These are phyloP conservation scores for Termitomyces sp. DNA, from an alignment of 768 basidiomycete species.

Conservation along the genomic window DNA sequence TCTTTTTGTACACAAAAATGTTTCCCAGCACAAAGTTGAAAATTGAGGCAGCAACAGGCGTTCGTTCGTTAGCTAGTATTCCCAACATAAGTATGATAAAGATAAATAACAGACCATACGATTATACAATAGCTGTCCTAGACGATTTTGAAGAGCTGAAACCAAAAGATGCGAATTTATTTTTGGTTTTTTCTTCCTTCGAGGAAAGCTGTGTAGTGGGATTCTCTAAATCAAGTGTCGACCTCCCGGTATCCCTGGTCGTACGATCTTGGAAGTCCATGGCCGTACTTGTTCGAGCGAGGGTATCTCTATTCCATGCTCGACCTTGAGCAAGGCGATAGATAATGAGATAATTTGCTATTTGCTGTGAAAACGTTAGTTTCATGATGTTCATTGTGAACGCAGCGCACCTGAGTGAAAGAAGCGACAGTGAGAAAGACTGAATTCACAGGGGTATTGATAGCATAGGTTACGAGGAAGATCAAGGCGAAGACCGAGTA, in stretches of 20 bases:
- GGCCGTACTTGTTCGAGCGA: conserved; percentile 16
- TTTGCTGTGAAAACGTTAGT: conserved; percentile 21
- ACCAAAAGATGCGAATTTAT: background rate
- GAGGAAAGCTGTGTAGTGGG: background rate
- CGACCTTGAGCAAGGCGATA: conserved; percentile 40
- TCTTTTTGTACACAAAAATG: background rate
- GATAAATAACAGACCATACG: background rate
- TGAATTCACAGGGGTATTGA: conserved; percentile 38
- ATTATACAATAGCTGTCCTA: background rate
- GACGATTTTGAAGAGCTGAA: conserved; percentile 3
- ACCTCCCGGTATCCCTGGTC: background rate
- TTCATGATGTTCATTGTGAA: background rate
- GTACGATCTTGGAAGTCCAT: conserved; percentile 8
- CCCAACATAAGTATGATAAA: background rate
- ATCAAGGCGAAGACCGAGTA: conserved; percentile 40
- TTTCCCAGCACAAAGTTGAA: background rate
- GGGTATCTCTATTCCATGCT: conserved; percentile 33
- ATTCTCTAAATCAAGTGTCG: background rate
- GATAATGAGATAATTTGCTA: conserved; percentile 42
- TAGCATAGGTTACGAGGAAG: conserved; percentile 40
- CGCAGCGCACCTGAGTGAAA: conserved; percentile 31
- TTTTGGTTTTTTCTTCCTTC: background rate
- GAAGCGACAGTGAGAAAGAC: conserved; percentile 36
- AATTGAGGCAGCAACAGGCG: background rate
- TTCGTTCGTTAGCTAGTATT: background rate